Conservation (phyloP, 768 basidiomycete species). For the Pleurotus tuber-regium region DNA sequence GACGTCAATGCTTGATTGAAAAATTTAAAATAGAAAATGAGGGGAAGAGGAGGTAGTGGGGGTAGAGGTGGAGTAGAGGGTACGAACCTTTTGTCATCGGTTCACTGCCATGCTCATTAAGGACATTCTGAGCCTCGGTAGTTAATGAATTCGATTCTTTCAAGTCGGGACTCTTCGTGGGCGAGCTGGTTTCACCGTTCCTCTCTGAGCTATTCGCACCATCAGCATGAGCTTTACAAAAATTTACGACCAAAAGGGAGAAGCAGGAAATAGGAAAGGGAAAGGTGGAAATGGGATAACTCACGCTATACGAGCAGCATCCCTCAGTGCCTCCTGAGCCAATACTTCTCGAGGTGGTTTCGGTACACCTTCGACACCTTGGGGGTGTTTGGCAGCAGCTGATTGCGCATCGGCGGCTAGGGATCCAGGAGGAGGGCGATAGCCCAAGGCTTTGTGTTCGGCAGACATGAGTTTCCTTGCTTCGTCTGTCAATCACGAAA, state of each 20-base stretch:
- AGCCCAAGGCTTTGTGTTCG: conserved; percentile 34
- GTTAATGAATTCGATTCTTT: background rate
- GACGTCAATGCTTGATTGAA: too few species aligned
- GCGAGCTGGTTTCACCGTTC: too few species aligned
- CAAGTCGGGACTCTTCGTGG: too few species aligned
- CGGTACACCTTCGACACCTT: conserved; percentile 12
- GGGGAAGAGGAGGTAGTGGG: background rate
- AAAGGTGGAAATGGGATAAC: conserved; percentile 8
- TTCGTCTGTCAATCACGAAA: conserved; percentile 11
- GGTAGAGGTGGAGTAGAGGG: background rate
- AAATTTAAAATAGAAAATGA: too few species aligned
- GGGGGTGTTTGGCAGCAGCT: conserved; percentile 29
- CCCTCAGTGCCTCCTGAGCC: conserved; percentile 16
- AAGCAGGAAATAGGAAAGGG: too few species aligned
- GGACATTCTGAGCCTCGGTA: background rate
- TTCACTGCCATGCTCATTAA: background rate
- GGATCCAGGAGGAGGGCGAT: conserved; percentile 31
- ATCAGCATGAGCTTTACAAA: too few species aligned
- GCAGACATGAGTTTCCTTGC: conserved; percentile 32
- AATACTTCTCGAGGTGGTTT: conserved; percentile 5
- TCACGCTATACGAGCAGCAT: conserved; percentile 18
- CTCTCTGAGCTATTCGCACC: too few species aligned
- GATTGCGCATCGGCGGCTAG: conserved; percentile 32
- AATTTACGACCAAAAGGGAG: too few species aligned
- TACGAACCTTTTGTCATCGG: background rate